Evolutionary conservation across 1,139 yeast species (phyloP).

Genomic region (Hansenula sp.): DNA sequence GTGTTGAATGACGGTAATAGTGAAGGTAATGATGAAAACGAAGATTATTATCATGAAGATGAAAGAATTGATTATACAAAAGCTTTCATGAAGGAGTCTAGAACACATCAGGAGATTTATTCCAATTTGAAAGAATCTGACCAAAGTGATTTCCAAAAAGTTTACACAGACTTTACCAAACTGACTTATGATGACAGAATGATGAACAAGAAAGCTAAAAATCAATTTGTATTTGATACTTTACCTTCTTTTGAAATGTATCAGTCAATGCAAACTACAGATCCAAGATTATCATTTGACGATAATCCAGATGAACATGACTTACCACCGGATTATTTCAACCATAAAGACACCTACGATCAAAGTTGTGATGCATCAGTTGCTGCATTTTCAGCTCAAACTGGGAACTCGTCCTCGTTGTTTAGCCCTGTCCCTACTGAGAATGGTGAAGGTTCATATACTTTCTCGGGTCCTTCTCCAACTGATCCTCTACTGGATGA

Average conservation of each 20-base stretch:
- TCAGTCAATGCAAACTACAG: constrained; percentile 46
- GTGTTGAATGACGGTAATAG: background rate
- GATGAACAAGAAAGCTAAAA: background rate
- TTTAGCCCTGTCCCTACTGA: background rate
- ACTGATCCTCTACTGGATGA: background rate
- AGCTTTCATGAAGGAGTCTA: background rate
- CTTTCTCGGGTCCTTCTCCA: background rate
- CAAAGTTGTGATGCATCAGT: background rate
- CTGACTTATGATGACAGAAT: background rate
- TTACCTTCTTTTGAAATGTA: constrained; percentile 61
- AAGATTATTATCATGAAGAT: background rate
- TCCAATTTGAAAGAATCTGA: background rate
- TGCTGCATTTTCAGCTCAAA: background rate
- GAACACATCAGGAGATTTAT: background rate
- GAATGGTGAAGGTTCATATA: background rate
- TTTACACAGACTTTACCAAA: background rate
- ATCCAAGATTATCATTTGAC: background rate
- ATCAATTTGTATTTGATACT: constrained; percentile 30
- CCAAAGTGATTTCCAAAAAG: background rate
- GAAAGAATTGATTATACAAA: background rate
- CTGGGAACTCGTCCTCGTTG: background rate
- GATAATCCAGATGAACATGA: background rate
- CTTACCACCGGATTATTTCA: constrained; percentile 1
- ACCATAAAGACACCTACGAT: background rate
- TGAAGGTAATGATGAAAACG: background rate